A percentile compares a stretch with the other conserved stretches of the same genome.
Evolutionary conservation across 345 rosid species (phyloP).

Genomic region (Citrus inodora): DNA sequence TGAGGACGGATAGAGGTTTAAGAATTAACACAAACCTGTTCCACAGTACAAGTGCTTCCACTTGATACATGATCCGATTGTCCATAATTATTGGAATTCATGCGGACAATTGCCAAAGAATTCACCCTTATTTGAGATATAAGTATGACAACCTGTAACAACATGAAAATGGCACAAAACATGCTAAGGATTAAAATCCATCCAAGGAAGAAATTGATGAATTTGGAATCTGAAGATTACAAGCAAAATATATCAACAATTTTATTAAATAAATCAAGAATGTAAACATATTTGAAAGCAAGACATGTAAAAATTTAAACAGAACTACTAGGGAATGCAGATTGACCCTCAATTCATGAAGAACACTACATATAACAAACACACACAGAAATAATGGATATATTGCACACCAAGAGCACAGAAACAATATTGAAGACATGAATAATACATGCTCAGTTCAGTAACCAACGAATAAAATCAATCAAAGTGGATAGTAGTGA

Average conservation of each 20-base stretch:
- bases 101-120: conserved; percentile 65
- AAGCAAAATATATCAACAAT: neutral
- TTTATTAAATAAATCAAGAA: neutral
- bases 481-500: neutral
- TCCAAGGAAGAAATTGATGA: neutral
- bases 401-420: neutral
- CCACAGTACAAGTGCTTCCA: conserved; percentile 48
- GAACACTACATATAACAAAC: neutral
- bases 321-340: neutral
- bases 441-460: neutral
- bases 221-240: neutral
- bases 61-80: conserved; percentile 29
- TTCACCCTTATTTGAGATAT: conserved; percentile 78
- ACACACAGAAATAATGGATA: neutral
- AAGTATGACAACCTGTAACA: conserved; percentile 57
- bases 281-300: neutral
- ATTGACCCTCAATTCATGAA: neutral
- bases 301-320: neutral
- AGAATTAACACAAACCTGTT: conserved; percentile 52
- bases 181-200: neutral
- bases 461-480: neutral
- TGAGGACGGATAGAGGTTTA: neutral
- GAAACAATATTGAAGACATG: neutral
- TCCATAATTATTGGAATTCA: conserved; percentile 48
- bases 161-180: conserved; percentile 18